phyloP scores from a whole-genome alignment of 2,329 filamentous ascomycete genomes.

The Alternaria conjuncta region DNA sequence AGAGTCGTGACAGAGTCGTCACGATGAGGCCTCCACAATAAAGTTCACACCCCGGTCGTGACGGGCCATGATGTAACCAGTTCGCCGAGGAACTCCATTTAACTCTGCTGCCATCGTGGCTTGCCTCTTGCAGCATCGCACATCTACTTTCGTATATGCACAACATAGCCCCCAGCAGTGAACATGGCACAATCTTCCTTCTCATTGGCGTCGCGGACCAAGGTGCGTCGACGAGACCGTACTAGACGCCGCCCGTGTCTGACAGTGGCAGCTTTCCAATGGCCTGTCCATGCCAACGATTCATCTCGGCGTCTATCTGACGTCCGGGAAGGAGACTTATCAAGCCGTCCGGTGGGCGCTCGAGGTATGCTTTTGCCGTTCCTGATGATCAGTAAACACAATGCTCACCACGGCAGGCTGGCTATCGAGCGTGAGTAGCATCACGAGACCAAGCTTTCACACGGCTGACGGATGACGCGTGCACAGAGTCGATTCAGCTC shows the following conservation, averaged over 20 bases:
- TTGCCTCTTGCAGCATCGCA: constrained; percentile 33
- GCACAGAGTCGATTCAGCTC: constrained; percentile 62
- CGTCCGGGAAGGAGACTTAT: constrained; percentile 66
- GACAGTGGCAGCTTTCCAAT: constrained; percentile 57
- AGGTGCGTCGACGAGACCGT: constrained; percentile 31
- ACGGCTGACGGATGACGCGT: constrained; percentile 29
- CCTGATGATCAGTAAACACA: constrained; percentile 13
- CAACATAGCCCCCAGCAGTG: constrained; percentile 11
- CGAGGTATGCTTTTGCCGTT: constrained; percentile 49
- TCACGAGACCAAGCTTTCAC: constrained; percentile 16
- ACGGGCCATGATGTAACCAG: constrained; percentile 35
- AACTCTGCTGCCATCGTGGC: constrained; percentile 24
- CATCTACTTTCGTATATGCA: constrained; percentile 22
- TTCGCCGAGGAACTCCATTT: constrained; percentile 36
- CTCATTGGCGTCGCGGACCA: constrained; percentile 54
- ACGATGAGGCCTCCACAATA: constrained; percentile 13
- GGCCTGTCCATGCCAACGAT: constrained; percentile 72
- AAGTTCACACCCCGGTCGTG: constrained; percentile 6
- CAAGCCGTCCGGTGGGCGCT: constrained; percentile 65
- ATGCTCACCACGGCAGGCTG: constrained; percentile 46
- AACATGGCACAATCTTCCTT: constrained; percentile 45
- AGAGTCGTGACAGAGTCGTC: background rate
- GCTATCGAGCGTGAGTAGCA: constrained; percentile 53
- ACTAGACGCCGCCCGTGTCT: constrained; percentile 15
- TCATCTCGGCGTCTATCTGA: constrained; percentile 77